Conservation (phyloP, 306 rosid genomes). For the Canavalia gladiata region DNA sequence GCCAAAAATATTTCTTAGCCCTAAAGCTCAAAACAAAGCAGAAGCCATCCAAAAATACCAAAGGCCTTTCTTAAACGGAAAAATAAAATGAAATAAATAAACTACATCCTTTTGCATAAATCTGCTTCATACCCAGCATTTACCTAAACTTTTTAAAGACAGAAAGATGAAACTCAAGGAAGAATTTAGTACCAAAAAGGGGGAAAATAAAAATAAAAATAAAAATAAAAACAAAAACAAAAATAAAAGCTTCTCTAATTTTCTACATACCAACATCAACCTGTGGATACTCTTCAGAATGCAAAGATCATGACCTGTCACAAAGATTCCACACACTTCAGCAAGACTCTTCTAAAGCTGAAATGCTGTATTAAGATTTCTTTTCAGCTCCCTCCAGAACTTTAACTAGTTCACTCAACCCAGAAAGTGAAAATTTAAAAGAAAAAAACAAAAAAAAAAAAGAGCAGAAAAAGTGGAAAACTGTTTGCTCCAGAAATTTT, state of each 20-base stretch:
- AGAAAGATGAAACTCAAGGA: conserved; percentile 45
- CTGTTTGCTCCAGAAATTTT: conserved; percentile 59
- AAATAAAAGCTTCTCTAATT: background rate
- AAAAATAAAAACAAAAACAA: background rate
- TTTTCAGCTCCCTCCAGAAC: conserved; percentile 51
- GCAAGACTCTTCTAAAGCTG: conserved; percentile 52
- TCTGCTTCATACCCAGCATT: conserved; percentile 47
- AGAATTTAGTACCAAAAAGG: background rate
- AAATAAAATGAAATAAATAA: background rate
- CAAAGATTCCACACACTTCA: conserved; percentile 58
- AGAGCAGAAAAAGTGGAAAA: conserved; percentile 42
- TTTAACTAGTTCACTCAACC: conserved; percentile 46
- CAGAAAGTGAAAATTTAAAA: conserved; percentile 42
- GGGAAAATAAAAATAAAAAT: background rate
- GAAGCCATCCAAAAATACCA: conserved; percentile 27
- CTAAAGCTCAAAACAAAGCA: conserved; percentile 26
- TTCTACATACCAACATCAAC: conserved; percentile 44
- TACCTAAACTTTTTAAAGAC: conserved; percentile 39
- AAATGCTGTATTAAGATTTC: conserved; percentile 42
- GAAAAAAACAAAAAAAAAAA: background rate
- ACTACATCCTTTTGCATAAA: conserved; percentile 42
- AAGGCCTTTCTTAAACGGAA: conserved; percentile 34
- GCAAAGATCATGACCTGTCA: conserved; percentile 60
- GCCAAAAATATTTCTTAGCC: conserved; percentile 38
- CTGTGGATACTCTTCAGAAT: conserved; percentile 49